Percentiles rank a stretch among this genome's conserved stretches.
Conservation (phyloP, 768 basidiomycete genomes). For the Daedaleopsis sinensis region DNA sequence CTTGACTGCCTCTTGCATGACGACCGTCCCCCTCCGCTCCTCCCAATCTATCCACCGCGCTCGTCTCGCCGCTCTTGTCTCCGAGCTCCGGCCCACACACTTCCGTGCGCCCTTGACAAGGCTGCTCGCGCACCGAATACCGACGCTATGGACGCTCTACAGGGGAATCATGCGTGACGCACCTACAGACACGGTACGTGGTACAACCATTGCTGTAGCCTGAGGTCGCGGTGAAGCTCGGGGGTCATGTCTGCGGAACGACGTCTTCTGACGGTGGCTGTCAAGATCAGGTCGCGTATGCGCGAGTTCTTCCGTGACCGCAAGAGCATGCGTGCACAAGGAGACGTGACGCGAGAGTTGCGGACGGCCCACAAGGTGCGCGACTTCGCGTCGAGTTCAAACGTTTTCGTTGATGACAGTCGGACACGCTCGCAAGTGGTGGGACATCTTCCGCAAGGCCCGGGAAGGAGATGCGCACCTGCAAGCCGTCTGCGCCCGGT, state of each 20-base stretch:
- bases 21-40: slow-evolving; percentile 10
- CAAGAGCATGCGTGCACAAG: slow-evolving; percentile 55
- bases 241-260: background rate
- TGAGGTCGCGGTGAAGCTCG: no score
- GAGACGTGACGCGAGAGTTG: slow-evolving; percentile 49
- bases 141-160: slow-evolving; percentile 80
- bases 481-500: slow-evolving; percentile 54
- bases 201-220: background rate
- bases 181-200: slow-evolving; percentile 55
- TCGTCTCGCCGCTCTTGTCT: slow-evolving; percentile 53
- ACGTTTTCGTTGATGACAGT: background rate
- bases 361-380: slow-evolving; percentile 60
- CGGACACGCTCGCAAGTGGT: slow-evolving; percentile 45
- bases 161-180: slow-evolving; percentile 63
- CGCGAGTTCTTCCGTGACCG: slow-evolving; percentile 55
- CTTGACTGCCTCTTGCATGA: slow-evolving; percentile 4
- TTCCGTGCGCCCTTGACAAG: slow-evolving; percentile 68
- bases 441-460: slow-evolving; percentile 59
- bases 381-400: background rate
- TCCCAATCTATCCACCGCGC: slow-evolving; percentile 47
- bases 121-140: slow-evolving; percentile 72
- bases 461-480: slow-evolving; percentile 52
- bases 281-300: slow-evolving; percentile 62
- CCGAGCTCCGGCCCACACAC: slow-evolving; percentile 59
- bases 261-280: slow-evolving; percentile 9